Evolutionary conservation across 1,139 yeast species (phyloP).

Genomic region (Zygoascus sp.): DNA sequence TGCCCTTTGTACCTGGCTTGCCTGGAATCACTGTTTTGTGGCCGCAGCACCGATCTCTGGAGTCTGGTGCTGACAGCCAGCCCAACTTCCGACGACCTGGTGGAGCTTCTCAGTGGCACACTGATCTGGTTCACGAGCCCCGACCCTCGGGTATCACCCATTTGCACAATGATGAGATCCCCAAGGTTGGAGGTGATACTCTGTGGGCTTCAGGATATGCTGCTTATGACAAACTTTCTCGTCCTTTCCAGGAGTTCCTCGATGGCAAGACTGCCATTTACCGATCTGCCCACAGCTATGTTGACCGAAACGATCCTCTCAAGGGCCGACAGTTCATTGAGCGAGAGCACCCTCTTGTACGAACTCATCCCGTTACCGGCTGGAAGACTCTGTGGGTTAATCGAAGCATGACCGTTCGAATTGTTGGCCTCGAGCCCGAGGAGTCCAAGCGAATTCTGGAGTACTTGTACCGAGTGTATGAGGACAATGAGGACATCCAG

Average conservation of each 20-base stretch:
- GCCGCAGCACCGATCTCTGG: slow-evolving; percentile 40
- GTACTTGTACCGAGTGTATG: slow-evolving; percentile 41
- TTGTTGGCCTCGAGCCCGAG: slow-evolving; percentile 44
- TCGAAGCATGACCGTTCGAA: slow-evolving; percentile 41
- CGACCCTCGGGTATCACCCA: slow-evolving; percentile 50
- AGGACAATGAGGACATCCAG: slow-evolving; percentile 47
- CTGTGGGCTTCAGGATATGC: slow-evolving; percentile 49
- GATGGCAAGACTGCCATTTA: slow-evolving; percentile 49
- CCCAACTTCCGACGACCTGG: slow-evolving; percentile 25
- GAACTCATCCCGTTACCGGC: slow-evolving; percentile 54
- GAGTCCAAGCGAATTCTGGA: slow-evolving; percentile 41
- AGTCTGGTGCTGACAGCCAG: slow-evolving; percentile 13
- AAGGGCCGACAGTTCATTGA: slow-evolving; percentile 42
- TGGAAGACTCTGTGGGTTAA: slow-evolving; percentile 49
- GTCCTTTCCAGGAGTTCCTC: slow-evolving; percentile 45
- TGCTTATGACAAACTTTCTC: slow-evolving; percentile 49
- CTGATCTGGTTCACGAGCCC: slow-evolving; percentile 46
- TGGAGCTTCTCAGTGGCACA: slow-evolving; percentile 41
- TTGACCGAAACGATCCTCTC: slow-evolving; percentile 42
- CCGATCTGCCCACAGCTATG: slow-evolving; percentile 42
- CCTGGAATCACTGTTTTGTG: slow-evolving; percentile 51
- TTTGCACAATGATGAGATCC: slow-evolving; percentile 45
- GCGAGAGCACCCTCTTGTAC: slow-evolving; percentile 45
- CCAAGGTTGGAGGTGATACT: slow-evolving; percentile 49
- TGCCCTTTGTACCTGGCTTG: slow-evolving; percentile 40